Evolutionary conservation across 805 yeast species (phyloP), one percentile per base, ranked within the genome.

Genomic region (Lachancea thermotolerans): DNA sequence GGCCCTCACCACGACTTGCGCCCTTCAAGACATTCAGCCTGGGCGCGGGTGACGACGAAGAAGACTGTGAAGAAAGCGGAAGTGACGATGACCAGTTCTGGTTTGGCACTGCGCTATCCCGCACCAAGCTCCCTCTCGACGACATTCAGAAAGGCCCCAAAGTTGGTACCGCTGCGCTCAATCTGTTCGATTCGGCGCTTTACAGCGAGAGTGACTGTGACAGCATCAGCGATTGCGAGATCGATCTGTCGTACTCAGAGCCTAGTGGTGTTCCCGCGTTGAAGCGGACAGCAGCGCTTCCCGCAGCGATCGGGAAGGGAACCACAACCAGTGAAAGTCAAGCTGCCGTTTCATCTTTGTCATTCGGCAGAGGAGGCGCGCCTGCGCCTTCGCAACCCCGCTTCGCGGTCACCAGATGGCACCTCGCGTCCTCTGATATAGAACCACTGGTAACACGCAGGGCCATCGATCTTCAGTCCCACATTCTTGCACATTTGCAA

Each of bases 401-500:
- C 15, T 43, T 43, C 17, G 14, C 40, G 11, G 43, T 44, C 31
- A 36, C 29, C 11, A 35, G 32, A 10, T 44, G 47, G 47, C 38
- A 12, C 12, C 40, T 44, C n/a, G 36, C 30, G 29, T 44, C 43
- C 29, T 36, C 47, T 14, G 32, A 44, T 25, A 44, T 44, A 10
- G 35, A 39, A 21, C 47, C 47, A 29, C 39, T 39, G 16, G 42
- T 44, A 37, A 30, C 42, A 16, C 41, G 46, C 15, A 7, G 44
- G 25, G 33, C 47, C 11, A 29, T 43, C 17, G 49, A 44, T n/a
- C 28, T 51, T 21, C 52, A 54, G 18, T 30, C 39, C 6, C 55
- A 50, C 29, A 31, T 56, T 4, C 44, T 46, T 9, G 47, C 50
- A 2, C 57, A 52, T 36, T 47, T 58, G 30, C 53, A 54, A 18